phyloP scores from a whole-genome alignment of 371 early-diverging fungal species.

The Rhizopus delemar region DNA sequence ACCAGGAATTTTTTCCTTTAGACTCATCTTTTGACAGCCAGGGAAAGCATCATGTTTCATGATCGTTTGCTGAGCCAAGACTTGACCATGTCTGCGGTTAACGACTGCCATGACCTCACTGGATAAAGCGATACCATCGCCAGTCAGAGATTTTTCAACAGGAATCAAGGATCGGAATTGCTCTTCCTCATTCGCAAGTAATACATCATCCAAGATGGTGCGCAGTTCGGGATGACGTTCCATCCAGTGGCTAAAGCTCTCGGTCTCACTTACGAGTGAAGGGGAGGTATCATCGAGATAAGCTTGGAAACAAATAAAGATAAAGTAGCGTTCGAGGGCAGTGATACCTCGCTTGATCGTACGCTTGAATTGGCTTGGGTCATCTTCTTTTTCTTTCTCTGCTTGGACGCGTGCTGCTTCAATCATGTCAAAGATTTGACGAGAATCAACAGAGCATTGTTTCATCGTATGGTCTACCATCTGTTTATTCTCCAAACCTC shows the following conservation, averaged over 20 bases:
- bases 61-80: conserved; percentile 67
- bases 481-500: conserved; percentile 63
- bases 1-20: conserved; percentile 68
- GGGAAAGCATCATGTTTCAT: conserved; percentile 74
- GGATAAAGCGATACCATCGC: conserved; percentile 69
- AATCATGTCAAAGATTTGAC: conserved; percentile 56
- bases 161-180: conserved; percentile 49
- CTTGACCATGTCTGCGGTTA: conserved; percentile 58
- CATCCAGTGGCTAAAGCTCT: conserved; percentile 64
- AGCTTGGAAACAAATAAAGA: conserved; percentile 67
- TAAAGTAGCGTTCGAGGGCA: conserved; percentile 62
- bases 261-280: conserved; percentile 40
- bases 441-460: conserved; percentile 41
- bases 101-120: conserved; percentile 68
- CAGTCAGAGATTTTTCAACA: conserved; percentile 54
- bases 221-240: conserved; percentile 60
- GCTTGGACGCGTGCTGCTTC: conserved; percentile 55
- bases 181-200: conserved; percentile 17
- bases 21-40: conserved; percentile 68
- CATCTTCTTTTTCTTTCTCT: conserved; percentile 45
- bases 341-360: conserved; percentile 46
- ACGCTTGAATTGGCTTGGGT: conserved; percentile 26
- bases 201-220: conserved; percentile 59
- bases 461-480: conserved; percentile 66
- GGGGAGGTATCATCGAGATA: conserved; percentile 49